These are phyloP conservation scores for Kickxella alabastrina DNA, from an alignment of 192 early-diverging fungal genomes.

Conservation along the genomic window DNA sequence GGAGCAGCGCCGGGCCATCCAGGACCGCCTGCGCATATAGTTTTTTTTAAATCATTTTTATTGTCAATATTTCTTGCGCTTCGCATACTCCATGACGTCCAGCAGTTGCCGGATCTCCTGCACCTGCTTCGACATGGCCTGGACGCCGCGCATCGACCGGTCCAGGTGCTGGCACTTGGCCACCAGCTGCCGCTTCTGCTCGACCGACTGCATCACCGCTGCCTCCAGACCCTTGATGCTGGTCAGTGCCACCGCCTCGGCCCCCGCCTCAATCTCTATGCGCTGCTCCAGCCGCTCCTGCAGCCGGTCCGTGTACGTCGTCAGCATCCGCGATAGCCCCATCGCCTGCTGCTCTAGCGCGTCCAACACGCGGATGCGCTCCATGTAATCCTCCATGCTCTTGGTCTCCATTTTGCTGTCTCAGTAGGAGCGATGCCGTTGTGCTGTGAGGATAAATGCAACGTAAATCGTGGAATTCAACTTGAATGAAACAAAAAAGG, in stretches of 20 bases:
- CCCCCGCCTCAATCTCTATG: conserved; percentile 25
- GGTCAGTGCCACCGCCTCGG: conserved; percentile 19
- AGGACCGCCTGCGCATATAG: conserved; percentile 33
- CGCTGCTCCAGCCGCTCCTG: conserved; percentile 40
- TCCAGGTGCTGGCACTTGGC: conserved; percentile 25
- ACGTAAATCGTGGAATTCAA: too few relatives aligned
- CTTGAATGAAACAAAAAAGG: too few relatives aligned
- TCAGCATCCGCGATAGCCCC: conserved; percentile 49
- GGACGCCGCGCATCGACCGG: conserved; percentile 17
- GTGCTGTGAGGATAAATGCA: too few relatives aligned
- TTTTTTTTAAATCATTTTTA: neutral
- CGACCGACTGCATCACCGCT: conserved; percentile 12
- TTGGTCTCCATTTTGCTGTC: too few relatives aligned
- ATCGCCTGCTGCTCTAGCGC: conserved; percentile 46
- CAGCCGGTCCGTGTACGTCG: conserved; percentile 43
- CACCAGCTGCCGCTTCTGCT: conserved; percentile 24
- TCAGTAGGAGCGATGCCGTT: too few relatives aligned
- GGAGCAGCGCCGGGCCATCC: conserved; percentile 35
- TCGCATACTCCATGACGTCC: conserved; percentile 44
- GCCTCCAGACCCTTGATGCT: conserved; percentile 28
- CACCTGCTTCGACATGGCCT: conserved; percentile 8
- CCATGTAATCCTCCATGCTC: conserved; percentile 47
- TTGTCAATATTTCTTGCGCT: conserved; percentile 27
- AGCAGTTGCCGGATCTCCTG: conserved; percentile 41
- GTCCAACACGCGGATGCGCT: conserved; percentile 44